Evolutionary conservation across 2,329 filamentous ascomycete species (phyloP).

Genomic region (Cercospora zeae-maydis): DNA sequence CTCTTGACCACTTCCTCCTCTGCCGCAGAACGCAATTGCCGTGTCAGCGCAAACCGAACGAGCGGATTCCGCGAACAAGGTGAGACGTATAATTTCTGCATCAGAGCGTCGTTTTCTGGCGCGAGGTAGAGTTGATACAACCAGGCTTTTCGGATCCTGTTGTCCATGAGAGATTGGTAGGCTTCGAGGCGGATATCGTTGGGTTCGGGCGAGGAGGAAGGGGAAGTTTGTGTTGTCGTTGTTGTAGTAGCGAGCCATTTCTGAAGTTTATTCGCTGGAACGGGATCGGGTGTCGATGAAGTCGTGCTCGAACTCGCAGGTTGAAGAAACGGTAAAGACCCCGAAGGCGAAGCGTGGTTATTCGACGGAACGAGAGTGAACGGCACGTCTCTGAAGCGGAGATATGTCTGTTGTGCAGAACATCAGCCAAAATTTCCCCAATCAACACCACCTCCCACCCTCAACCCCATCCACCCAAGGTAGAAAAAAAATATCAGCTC

Average conservation of each 20-base stretch:
- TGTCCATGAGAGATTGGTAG: slow-evolving; percentile 73
- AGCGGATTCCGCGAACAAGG: slow-evolving; percentile 57
- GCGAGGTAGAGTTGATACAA: slow-evolving; percentile 80
- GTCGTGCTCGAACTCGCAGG: slow-evolving; percentile 41
- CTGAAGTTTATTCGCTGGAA: slow-evolving; percentile 64
- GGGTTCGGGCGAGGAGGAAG: background rate
- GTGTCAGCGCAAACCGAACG: slow-evolving; percentile 61
- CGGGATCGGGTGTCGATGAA: slow-evolving; percentile 39
- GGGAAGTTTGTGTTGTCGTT: background rate
- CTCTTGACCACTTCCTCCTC: slow-evolving; percentile 68
- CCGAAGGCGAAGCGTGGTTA: slow-evolving; percentile 89
- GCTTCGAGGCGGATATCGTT: slow-evolving; percentile 54
- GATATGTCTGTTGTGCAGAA: slow-evolving; percentile 61
- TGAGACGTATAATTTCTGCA: slow-evolving; percentile 67
- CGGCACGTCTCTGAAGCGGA: slow-evolving; percentile 69
- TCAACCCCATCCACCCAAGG: background rate
- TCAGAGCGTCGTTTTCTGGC: slow-evolving; percentile 63
- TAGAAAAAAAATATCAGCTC: slow-evolving; percentile 28
- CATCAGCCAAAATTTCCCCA: background rate
- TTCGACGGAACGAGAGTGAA: slow-evolving; percentile 69
- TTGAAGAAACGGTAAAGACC: slow-evolving; percentile 82
- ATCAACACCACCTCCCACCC: no score
- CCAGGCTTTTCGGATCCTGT: slow-evolving; percentile 80
- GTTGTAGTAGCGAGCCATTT: slow-evolving; percentile 56
- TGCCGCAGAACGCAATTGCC: slow-evolving; percentile 70